Base-by-base conservation (phyloP, 2,329 filamentous ascomycete genomes). In the Cladorrhinum sp. region DNA sequence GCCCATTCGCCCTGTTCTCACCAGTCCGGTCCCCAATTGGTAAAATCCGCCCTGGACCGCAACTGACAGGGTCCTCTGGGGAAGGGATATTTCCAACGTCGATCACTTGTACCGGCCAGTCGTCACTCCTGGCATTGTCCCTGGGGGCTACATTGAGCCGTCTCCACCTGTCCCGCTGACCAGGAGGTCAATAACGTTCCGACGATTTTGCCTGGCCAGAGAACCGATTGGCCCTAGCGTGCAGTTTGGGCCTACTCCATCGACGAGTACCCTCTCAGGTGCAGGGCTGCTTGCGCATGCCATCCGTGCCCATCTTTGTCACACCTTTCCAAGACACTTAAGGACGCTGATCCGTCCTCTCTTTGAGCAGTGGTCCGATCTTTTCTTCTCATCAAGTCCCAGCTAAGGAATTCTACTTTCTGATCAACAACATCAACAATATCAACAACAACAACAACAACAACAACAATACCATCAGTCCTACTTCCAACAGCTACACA, bases 331-430 rank as follows among this genome's bases (percentile, higher is more conserved):
- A 72, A 73, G 76, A 78, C 79, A 83, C 81, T 81, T 83, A 83
- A 83, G 82, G 78, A 79, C 78, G 81, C 80, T 82, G 81, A 84
- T 84, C 81, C 81, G 80, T 78, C 73, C 72, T 71, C 9, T 67
- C 64, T 22, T 68, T 64, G 62, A 68, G 45, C 29, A 24, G 62
- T 60, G 57, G 57, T 64, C 61, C 61, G 65, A 67, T 76, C 72
- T 73, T n/a, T 75, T 70, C 56, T 53, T 58, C 49, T 45, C 73
- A 68, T 73, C 64, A 75, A 61, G 58, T 61, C 63, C 65, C 60
- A 76, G 72, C 72, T 72, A 64, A 63, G 65, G 77, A 74, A 77
- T 79, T 74, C 73, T 73, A 75, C 78, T 78, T n/a, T 78, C 75
- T 79, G 79, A 83, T 83, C 80, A 82, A 75, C 79, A 76, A 76